Conservation (phyloP, 305 asterid genomes). For the Ilex paraguariensis region DNA sequence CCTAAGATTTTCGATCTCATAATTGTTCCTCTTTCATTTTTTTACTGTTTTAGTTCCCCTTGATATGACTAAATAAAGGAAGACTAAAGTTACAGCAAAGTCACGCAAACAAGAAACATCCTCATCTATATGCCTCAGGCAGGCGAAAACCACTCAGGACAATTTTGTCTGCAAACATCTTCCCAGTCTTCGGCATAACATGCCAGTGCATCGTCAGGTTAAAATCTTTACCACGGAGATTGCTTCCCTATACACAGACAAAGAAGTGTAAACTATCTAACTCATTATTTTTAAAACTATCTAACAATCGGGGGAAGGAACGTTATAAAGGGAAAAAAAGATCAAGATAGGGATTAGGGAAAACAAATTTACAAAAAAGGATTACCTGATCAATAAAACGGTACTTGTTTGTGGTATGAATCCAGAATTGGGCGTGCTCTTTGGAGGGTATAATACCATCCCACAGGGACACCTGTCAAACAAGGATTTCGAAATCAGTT, state of each 20-base stretch:
- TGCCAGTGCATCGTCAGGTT: conserved; percentile 95
- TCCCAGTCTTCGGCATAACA: conserved; percentile 97
- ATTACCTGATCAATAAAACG: conserved; percentile 80
- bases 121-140: conserved; percentile 66
- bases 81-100: conserved; percentile 15
- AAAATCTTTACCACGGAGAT: conserved; percentile 67
- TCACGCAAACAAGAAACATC: neutral
- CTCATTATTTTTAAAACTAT: too few species aligned
- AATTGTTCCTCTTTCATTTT: too few species aligned
- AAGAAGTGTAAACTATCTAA: neutral
- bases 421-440: conserved; percentile 74
- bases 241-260: conserved; percentile 62
- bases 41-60: too few species aligned
- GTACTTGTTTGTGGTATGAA: conserved; percentile 80
- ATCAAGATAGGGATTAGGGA: neutral
- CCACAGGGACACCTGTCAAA: conserved; percentile 80
- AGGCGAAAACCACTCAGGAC: conserved; percentile 79
- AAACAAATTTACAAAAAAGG: neutral
- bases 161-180: conserved; percentile 82
- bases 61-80: neutral
- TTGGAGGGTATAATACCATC: conserved; percentile 80
- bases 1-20: too few species aligned
- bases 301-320: neutral
- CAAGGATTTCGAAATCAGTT: conserved; percentile 14
- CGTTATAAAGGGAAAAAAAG: neutral